A percentile compares a stretch with the other conserved stretches of the same genome.
Conservation (phyloP, 257 asterid genomes). For the Gardenia jasminoides region DNA sequence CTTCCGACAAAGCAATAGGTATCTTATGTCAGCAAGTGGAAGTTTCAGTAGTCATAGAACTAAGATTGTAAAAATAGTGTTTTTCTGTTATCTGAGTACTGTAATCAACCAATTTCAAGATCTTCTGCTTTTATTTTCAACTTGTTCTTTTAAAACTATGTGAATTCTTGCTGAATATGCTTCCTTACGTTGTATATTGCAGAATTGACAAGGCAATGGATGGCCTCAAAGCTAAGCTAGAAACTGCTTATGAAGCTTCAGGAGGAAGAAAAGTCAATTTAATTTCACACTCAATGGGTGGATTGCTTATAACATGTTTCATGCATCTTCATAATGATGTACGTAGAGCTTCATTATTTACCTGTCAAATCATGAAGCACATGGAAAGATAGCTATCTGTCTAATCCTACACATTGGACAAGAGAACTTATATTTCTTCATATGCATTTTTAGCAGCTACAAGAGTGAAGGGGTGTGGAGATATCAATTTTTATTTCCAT, state of each 20-base stretch:
- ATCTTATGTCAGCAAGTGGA: constrained; percentile 18
- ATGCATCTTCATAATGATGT: constrained; percentile 65
- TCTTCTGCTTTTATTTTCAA: constrained; percentile 11
- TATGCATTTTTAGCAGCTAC: not conserved
- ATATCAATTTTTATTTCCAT: not conserved
- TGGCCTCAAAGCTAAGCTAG: constrained; percentile 64
- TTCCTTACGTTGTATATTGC: constrained; percentile 22
- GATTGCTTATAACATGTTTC: constrained; percentile 73
- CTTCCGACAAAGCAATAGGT: constrained; percentile 98
- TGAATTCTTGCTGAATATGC: constrained; percentile 9
- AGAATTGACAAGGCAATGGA: constrained; percentile 77
- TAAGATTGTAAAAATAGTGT: not conserved
- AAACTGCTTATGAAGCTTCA: constrained; percentile 79
- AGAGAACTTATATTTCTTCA: not conserved
- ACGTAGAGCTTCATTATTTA: constrained; percentile 29
- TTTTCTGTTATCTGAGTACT: not conserved
- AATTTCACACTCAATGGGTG: constrained; percentile 93
- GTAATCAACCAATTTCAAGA: not conserved
- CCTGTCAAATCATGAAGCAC: not conserved
- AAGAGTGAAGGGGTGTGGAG: not conserved
- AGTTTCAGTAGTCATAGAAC: constrained; percentile 9
- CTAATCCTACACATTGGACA: not conserved
- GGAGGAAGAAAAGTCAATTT: constrained; percentile 89
- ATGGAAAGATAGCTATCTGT: not conserved
- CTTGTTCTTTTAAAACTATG: not conserved